A percentile compares a stretch with the other conserved stretches of the same genome.
Evolutionary conservation across 225 moss, liverwort and hornwort genomes (phyloP).

Genomic region (Polytrichum formosum): DNA sequence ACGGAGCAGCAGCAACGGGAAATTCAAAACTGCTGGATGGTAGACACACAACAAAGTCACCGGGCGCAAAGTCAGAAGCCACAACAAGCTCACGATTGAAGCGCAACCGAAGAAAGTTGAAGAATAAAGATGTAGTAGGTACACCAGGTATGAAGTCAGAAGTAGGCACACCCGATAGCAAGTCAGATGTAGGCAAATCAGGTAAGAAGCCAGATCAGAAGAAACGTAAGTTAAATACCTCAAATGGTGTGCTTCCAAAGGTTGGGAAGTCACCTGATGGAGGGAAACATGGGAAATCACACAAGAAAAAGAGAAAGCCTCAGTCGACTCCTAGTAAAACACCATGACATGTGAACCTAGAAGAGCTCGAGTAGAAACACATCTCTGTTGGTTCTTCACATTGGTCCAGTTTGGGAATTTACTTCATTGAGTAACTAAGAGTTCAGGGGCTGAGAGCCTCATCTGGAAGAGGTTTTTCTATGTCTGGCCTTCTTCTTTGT

Average conservation of each 20-base stretch:
- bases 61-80: constrained; percentile 4
- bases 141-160: background rate
- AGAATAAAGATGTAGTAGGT: constrained; percentile 12
- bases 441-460: no score
- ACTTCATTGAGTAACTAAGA: no score
- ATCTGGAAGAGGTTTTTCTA: no score
- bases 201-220: constrained; percentile 15
- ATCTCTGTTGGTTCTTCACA: no score
- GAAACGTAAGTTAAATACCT: constrained; percentile 25
- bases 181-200: background rate
- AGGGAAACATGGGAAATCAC: background rate
- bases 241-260: background rate
- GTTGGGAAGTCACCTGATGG: background rate
- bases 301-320: background rate
- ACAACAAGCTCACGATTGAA: constrained; percentile 12
- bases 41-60: background rate
- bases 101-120: constrained; percentile 20
- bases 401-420: no score
- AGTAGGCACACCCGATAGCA: no score
- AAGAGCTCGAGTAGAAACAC: no score
- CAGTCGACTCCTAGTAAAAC: background rate
- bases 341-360: no score
- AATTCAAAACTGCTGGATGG: background rate
- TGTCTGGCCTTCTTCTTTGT: no score
- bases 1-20: constrained; percentile 1